Base-by-base conservation (phyloP, 352 stramenopile genomes). In the Globisporangium radiosum region DNA sequence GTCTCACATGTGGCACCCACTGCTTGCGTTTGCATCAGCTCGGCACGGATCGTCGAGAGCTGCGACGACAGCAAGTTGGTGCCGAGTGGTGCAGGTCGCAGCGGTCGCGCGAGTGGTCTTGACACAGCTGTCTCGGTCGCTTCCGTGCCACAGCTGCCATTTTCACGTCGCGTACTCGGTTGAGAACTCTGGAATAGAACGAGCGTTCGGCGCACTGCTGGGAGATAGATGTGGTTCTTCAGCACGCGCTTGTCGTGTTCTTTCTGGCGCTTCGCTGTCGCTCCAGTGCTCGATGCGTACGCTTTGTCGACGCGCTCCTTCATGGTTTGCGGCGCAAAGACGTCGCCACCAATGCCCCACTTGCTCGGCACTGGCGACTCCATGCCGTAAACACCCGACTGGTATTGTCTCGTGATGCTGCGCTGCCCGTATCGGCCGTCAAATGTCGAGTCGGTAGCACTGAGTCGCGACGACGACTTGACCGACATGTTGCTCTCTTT, bases 1-100 rank as follows among this genome's bases (percentile, higher is more conserved):
- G 15, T 10, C 13, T 44, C 50, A 54, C 4, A 33, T 7, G 47
- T 15, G n/a, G 37, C 36, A 13, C 38, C 36, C 9, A 8, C 14
- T 37, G 25, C 38, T 43, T 15, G 60, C 49, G 14, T 39, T n/a
- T 15, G 39, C 7, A 69, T 47, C 9, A 81, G 54, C 57, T 64
- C 63, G 15, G 63, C 66, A 14, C 69, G 73, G 10, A 87, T 60
- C 14, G 59, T 61, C 2, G 72, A 54, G 2, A 87, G 40, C 33
- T 82, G 73, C 3, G 75, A 71, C 7, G 74, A 79, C 14, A 79
- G 60, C 36, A 81, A 33, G 15, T 71, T 73, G 13, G 65, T 69
- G 1, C 72, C 72, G 19, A 68, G 51, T 10, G 63, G 58, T 25
- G 47, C 54, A 19, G 19, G 7, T 39, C 45, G 4, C n/a, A 36